phyloP scores from a whole-genome alignment of 768 basidiomycete species.

The Leccinum olivaceopallidum region DNA sequence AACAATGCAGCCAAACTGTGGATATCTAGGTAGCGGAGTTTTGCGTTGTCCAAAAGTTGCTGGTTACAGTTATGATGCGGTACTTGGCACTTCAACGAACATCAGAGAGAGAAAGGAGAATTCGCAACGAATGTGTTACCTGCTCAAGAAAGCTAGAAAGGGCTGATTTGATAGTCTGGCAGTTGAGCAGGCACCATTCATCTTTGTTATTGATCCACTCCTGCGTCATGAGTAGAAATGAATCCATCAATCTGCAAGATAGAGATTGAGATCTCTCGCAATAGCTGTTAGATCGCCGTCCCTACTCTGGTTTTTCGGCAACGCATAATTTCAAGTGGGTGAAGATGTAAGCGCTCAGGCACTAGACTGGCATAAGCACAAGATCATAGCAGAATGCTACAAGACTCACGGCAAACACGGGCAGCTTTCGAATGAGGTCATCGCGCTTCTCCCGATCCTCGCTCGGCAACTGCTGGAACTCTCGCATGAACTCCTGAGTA shows the following conservation, averaged over 20 bases:
- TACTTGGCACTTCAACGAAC: conserved; percentile 16
- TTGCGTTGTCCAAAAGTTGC: conserved; percentile 9
- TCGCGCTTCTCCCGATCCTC: conserved; percentile 20
- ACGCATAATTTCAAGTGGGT: conserved; percentile 28
- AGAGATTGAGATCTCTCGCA: background rate
- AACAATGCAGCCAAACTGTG: conserved; percentile 25
- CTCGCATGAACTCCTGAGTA: conserved; percentile 20
- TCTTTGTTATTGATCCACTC: conserved; percentile 23
- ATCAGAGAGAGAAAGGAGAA: conserved; percentile 1
- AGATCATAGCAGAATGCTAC: background rate
- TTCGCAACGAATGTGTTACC: conserved; percentile 1
- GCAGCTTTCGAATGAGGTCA: conserved; percentile 18
- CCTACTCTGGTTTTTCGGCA: conserved; percentile 18
- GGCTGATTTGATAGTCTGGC: conserved; percentile 17
- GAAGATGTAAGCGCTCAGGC: conserved; percentile 25
- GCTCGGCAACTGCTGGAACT: conserved; percentile 11
- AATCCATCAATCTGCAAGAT: conserved; percentile 18
- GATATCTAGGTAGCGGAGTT: conserved; percentile 24
- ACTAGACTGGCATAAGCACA: conserved; percentile 13
- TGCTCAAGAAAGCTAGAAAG: conserved; percentile 15
- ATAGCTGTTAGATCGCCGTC: background rate
- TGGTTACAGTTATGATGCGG: conserved; percentile 22
- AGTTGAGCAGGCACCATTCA: conserved; percentile 28
- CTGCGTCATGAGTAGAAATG: conserved; percentile 14
- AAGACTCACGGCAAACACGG: conserved; percentile 24